These are phyloP conservation scores for Hypoxylon sp. DNA, from an alignment of 2,329 filamentous ascomycete genomes.

Conservation along the genomic window DNA sequence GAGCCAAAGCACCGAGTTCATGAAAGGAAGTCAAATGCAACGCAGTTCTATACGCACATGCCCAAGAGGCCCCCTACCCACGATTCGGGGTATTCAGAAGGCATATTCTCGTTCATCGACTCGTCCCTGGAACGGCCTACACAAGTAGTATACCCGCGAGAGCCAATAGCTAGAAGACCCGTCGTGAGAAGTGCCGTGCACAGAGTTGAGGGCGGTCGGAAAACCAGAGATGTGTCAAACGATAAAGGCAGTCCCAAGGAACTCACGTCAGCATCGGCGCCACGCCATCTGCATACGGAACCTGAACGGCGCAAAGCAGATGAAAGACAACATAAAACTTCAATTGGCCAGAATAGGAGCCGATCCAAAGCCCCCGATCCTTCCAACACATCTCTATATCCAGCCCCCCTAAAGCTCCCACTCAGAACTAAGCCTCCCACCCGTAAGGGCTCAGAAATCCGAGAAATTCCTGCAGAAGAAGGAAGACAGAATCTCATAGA, in stretches of 20 bases:
- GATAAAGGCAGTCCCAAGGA: background rate
- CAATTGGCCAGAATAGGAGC: background rate
- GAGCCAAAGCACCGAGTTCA: background rate
- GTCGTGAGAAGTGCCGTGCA: background rate
- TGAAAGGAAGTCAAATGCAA: background rate
- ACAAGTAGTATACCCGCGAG: background rate
- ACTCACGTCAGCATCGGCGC: background rate
- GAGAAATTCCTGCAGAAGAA: background rate
- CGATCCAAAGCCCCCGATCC: background rate
- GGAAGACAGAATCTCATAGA: background rate
- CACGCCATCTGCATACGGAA: background rate
- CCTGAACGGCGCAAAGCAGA: background rate
- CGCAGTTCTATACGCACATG: background rate
- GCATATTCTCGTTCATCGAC: background rate
- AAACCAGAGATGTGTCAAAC: background rate
- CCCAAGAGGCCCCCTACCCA: background rate
- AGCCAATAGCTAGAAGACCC: background rate
- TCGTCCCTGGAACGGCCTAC: background rate
- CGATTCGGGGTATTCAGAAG: background rate
- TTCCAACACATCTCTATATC: no score
- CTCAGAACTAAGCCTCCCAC: slow-evolving; percentile 3
- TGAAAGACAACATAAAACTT: background rate
- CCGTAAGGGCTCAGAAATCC: background rate
- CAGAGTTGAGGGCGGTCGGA: background rate
- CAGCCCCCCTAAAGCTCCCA: background rate